phyloP scores from a whole-genome alignment of 495 filamentous ascomycete genomes.

The Corynascus novoguineensis region DNA sequence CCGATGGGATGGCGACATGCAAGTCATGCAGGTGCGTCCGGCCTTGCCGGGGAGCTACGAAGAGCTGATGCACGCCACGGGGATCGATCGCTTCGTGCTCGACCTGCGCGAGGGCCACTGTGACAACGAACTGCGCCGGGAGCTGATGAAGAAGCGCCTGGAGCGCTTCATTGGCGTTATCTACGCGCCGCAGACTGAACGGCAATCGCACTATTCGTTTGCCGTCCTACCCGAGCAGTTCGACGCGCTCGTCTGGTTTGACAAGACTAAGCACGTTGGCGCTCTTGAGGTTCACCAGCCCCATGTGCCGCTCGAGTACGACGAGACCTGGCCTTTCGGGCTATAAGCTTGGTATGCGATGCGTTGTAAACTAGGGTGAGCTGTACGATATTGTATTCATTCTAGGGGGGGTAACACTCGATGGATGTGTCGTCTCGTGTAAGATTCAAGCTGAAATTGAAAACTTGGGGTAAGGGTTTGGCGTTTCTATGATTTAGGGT shows the following conservation, averaged over 20 bases:
- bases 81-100: conserved; percentile 42
- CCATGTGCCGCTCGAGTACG: conserved; percentile 37
- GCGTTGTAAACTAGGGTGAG: background rate
- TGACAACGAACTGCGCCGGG: conserved; percentile 35
- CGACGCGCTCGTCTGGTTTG: conserved; percentile 55
- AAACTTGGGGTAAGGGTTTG: background rate
- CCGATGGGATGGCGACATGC: conserved; percentile 54
- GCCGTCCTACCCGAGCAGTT: conserved; percentile 52
- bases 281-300: conserved; percentile 50
- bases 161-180: conserved; percentile 58
- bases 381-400: background rate
- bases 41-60: conserved; percentile 34
- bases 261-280: conserved; percentile 47
- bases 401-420: background rate
- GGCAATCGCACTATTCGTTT: conserved; percentile 50
- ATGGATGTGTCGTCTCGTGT: too few relatives aligned
- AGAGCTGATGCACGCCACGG: conserved; percentile 29
- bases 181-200: conserved; percentile 53
- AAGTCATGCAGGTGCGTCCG: conserved; percentile 41
- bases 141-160: conserved; percentile 38
- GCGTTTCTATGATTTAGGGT: background rate
- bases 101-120: conserved; percentile 43
- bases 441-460: background rate
- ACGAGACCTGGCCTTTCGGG: conserved; percentile 57
- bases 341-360: conserved; percentile 27